Evolutionary conservation across 768 basidiomycete genomes (phyloP).

Genomic region (Rubroboletus satanas): DNA sequence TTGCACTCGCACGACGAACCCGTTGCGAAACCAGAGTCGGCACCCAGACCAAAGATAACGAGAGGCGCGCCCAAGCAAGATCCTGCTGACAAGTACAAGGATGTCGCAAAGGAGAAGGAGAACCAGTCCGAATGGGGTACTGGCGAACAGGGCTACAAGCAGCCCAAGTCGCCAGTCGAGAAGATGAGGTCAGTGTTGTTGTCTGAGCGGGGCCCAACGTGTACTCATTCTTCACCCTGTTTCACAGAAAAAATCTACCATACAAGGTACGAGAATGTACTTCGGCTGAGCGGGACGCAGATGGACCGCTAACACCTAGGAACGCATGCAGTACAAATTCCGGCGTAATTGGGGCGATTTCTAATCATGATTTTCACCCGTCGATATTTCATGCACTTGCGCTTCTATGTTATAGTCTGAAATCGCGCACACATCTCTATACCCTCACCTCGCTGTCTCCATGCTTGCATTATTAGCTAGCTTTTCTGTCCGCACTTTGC

Average conservation of each 20-base stretch:
- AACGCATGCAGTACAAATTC: constrained; percentile 84
- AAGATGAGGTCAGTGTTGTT: constrained; percentile 58
- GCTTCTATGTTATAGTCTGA: constrained; percentile 4
- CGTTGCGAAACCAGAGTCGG: constrained; percentile 14
- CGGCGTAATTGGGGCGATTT: constrained; percentile 86
- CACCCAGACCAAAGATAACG: constrained; percentile 48
- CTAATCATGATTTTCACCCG: constrained; percentile 32
- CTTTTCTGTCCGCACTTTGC: not conserved
- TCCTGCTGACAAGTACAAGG: constrained; percentile 57
- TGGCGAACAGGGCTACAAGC: constrained; percentile 65
- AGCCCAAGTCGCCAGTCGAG: constrained; percentile 70
- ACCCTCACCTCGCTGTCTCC: constrained; percentile 12
- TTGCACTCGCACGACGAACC: constrained; percentile 49
- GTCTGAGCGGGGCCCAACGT: not conserved
- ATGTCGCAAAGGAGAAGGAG: constrained; percentile 49
- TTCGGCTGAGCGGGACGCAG: constrained; percentile 15
- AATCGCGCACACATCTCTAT: constrained; percentile 26
- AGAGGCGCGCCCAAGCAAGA: constrained; percentile 63
- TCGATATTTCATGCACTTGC: constrained; percentile 8
- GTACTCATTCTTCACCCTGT: constrained; percentile 3
- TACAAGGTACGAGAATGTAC: constrained; percentile 65
- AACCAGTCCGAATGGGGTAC: constrained; percentile 66
- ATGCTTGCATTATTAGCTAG: constrained; percentile 4
- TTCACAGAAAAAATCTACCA: constrained; percentile 66
- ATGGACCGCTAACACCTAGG: constrained; percentile 47